These are phyloP conservation scores for Clonostachys sp. DNA, from an alignment of 2,329 filamentous ascomycete species.

Conservation along the genomic window DNA sequence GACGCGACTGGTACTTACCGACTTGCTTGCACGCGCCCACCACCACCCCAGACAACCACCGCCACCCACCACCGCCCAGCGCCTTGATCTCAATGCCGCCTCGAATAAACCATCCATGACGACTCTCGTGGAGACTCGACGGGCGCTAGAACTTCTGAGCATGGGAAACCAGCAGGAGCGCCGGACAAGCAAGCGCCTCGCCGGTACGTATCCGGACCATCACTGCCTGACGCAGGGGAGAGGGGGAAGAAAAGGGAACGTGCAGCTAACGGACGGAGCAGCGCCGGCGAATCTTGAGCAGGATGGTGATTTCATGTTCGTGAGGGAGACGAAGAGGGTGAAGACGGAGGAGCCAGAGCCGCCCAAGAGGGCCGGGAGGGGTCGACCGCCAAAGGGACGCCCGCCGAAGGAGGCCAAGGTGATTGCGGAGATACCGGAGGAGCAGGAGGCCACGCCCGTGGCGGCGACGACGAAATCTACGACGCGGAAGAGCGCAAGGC, in stretches of 20 bases:
- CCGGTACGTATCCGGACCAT: slow-evolving; percentile 40
- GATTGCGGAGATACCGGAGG: slow-evolving; percentile 11
- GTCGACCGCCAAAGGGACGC: slow-evolving; percentile 22
- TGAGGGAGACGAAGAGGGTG: slow-evolving; percentile 60
- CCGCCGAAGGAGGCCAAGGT: slow-evolving; percentile 1
- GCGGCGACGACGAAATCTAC: slow-evolving; percentile 10
- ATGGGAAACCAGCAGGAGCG: slow-evolving; percentile 62
- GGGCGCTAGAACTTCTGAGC: slow-evolving; percentile 63
- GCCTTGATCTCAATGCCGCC: slow-evolving; percentile 13
- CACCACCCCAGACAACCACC: not conserved
- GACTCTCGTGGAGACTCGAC: slow-evolving; percentile 61
- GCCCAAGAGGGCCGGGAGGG: slow-evolving; percentile 32
- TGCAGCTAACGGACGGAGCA: slow-evolving; percentile 8
- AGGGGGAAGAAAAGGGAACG: not conserved
- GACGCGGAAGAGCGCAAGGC: slow-evolving; percentile 24
- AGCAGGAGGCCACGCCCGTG: slow-evolving; percentile 12
- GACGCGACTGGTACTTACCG: slow-evolving; percentile 1
- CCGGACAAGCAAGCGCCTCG: slow-evolving; percentile 60
- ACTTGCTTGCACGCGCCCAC: not conserved
- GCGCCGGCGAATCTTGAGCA: slow-evolving; percentile 55
- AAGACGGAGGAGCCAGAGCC: slow-evolving; percentile 47
- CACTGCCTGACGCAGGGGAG: not conserved
- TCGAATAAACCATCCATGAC: slow-evolving; percentile 57
- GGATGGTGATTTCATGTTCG: slow-evolving; percentile 74
- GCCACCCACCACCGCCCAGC: slow-evolving; percentile 6